These are phyloP conservation scores for Alternaria sp. DNA, from an alignment of 2,329 filamentous ascomycete genomes.

Conservation along the genomic window DNA sequence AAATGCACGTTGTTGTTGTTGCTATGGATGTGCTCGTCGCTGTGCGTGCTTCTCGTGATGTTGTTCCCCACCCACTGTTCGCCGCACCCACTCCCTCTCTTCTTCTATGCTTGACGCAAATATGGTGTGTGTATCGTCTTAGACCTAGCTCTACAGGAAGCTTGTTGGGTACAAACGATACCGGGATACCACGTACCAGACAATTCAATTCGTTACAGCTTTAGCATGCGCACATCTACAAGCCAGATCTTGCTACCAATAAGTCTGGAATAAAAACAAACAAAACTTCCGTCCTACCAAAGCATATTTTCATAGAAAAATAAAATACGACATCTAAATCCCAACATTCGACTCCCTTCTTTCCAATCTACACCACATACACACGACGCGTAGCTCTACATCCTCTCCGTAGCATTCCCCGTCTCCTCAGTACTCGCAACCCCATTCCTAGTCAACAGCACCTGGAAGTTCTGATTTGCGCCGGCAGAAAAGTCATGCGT, in stretches of 20 bases:
- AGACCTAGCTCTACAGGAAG: too few species aligned
- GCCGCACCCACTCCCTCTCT: not conserved
- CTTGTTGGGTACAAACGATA: too few species aligned
- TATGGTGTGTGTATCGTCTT: not conserved
- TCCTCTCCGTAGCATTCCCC: not conserved
- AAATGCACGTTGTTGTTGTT: not conserved
- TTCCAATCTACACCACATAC: not conserved
- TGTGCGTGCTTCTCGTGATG: not conserved
- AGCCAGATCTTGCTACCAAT: too few species aligned
- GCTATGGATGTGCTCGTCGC: not conserved
- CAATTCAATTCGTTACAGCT: too few species aligned
- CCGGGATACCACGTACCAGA: too few species aligned
- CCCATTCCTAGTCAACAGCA: constrained; percentile 39
- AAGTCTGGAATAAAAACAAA: too few species aligned
- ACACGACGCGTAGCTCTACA: not conserved
- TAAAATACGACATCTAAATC: not conserved
- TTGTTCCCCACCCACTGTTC: not conserved
- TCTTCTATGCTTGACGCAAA: too few species aligned
- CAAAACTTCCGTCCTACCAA: too few species aligned
- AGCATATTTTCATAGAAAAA: not conserved
- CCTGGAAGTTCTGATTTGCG: constrained; percentile 36
- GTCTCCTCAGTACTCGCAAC: constrained; percentile 10
- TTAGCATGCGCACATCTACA: too few species aligned
- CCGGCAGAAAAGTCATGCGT: constrained; percentile 40
- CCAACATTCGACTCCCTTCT: too few species aligned